phyloP scores from a whole-genome alignment of 306 rosid species.

The Vachellia collinsii region DNA sequence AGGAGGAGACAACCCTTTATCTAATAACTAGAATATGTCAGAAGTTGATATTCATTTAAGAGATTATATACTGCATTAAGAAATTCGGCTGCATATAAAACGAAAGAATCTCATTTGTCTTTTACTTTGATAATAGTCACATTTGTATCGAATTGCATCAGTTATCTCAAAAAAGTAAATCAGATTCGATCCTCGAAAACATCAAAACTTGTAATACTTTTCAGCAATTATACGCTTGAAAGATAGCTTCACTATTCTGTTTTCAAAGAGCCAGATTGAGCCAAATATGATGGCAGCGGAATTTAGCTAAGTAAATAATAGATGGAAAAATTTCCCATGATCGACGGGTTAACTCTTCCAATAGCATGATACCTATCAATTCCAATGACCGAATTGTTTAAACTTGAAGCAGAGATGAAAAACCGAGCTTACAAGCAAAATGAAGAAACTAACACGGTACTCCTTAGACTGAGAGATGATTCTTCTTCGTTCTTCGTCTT shows the following conservation, averaged over 20 bases:
- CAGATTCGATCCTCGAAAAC: constrained; percentile 57
- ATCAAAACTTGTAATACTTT: constrained; percentile 48
- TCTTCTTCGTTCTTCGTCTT: not conserved
- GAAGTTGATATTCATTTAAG: constrained; percentile 50
- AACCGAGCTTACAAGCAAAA: constrained; percentile 23
- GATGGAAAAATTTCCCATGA: constrained; percentile 1
- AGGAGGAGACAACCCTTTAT: not conserved
- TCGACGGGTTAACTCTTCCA: constrained; percentile 7
- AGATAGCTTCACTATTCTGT: not conserved
- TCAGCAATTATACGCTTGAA: constrained; percentile 11
- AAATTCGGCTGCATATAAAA: constrained; percentile 34
- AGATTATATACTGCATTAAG: constrained; percentile 37
- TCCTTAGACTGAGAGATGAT: constrained; percentile 14
- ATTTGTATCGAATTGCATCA: constrained; percentile 39
- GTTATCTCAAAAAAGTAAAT: constrained; percentile 44
- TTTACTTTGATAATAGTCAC: constrained; percentile 64
- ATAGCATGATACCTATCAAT: constrained; percentile 33
- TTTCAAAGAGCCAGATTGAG: not conserved
- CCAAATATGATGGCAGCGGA: not conserved
- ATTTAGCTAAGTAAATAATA: constrained; percentile 34
- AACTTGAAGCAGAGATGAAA: constrained; percentile 12
- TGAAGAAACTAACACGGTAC: constrained; percentile 29
- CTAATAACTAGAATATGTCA: constrained; percentile 30
- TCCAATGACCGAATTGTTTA: constrained; percentile 28
- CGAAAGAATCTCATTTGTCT: constrained; percentile 42